Evolutionary conservation across 495 filamentous ascomycete species (phyloP).

Genomic region (Hypoxylon subgilvum): DNA sequence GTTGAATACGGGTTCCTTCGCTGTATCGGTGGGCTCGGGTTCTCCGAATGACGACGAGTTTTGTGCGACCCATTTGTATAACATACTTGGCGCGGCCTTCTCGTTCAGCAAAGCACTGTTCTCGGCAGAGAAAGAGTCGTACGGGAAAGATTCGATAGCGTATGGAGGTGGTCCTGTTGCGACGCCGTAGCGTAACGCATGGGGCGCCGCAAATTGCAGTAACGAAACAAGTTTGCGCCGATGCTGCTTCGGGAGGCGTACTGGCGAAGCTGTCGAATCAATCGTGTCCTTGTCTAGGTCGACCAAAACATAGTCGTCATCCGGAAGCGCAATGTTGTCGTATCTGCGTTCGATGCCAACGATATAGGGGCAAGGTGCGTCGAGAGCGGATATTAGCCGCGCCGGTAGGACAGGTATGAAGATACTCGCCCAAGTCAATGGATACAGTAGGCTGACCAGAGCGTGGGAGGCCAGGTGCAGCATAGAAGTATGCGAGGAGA

Average conservation of each 20-base stretch:
- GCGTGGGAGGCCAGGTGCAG: conserved; percentile 88
- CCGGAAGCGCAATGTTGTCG: conserved; percentile 86
- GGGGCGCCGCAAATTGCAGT: conserved; percentile 87
- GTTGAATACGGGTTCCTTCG: conserved; percentile 73
- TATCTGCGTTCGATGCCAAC: conserved; percentile 94
- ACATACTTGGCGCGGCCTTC: conserved; percentile 68
- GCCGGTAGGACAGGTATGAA: conserved; percentile 92
- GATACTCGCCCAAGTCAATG: conserved; percentile 88
- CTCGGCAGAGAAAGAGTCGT: conserved; percentile 86
- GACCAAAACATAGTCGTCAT: conserved; percentile 95
- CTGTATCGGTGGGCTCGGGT: conserved; percentile 57
- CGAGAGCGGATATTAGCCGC: conserved; percentile 82
- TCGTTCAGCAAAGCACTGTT: conserved; percentile 77
- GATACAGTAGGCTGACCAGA: conserved; percentile 82
- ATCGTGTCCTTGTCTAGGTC: conserved; percentile 91
- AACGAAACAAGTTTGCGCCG: conserved; percentile 87
- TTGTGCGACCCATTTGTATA: conserved; percentile 83
- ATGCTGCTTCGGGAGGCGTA: conserved; percentile 82
- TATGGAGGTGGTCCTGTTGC: conserved; percentile 88
- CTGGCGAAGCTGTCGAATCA: conserved; percentile 75
- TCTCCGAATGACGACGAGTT: conserved; percentile 87
- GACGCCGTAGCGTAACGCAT: conserved; percentile 86
- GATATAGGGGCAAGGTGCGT: conserved; percentile 96
- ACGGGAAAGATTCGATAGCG: conserved; percentile 88
- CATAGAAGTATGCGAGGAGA: conserved; percentile 96